A percentile compares a stretch with the other conserved stretches of the same genome.
Conservation (phyloP, 352 stramenopile species). For the Globisporangium emineosum region DNA sequence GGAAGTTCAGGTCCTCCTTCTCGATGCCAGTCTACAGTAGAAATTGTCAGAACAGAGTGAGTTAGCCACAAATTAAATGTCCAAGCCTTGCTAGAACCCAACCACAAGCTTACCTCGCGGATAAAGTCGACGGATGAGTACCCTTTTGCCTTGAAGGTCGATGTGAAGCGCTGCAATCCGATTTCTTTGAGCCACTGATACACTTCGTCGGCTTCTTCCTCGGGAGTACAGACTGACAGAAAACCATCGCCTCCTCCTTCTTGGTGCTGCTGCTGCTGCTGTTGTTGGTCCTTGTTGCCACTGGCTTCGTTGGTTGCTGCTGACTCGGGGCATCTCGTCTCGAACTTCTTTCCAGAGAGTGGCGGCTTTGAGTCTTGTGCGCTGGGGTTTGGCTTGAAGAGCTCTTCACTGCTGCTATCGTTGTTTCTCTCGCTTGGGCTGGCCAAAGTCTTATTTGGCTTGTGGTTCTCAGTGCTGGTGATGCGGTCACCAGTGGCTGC, state of each 20-base stretch:
- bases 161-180: conserved; percentile 50
- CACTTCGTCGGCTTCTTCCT: conserved; percentile 64
- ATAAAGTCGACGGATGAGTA: conserved; percentile 81
- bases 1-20: conserved; percentile 83
- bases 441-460: conserved; percentile 11
- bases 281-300: conserved; percentile 31
- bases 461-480: not conserved
- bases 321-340: conserved; percentile 14
- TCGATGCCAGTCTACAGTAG: conserved; percentile 84
- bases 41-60: not conserved
- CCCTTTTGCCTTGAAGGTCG: conserved; percentile 73
- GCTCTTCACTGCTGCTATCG: conserved; percentile 19
- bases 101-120: conserved; percentile 54
- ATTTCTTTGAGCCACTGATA: conserved; percentile 72
- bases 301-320: conserved; percentile 20
- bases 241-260: not conserved
- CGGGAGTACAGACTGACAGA: conserved; percentile 21
- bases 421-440: conserved; percentile 19
- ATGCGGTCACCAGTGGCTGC: not conserved
- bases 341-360: conserved; percentile 13
- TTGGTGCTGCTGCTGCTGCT: conserved; percentile 23
- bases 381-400: conserved; percentile 4
- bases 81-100: not conserved
- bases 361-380: not conserved
- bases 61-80: not conserved